Conservation (phyloP, 192 early-diverging fungal species). For the Dispira simplex region DNA sequence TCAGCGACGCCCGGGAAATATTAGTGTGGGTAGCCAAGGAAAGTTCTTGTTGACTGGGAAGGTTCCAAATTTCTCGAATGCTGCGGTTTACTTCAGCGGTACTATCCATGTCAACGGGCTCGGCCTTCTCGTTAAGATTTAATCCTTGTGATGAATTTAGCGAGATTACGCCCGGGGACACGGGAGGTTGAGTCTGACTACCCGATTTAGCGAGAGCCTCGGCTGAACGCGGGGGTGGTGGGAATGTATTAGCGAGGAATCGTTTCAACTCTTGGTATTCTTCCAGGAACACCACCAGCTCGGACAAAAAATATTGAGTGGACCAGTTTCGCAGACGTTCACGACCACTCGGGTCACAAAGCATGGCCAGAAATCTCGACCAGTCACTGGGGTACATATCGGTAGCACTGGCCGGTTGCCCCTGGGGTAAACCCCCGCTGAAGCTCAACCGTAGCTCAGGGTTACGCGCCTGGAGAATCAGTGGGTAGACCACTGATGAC, state of each 20-base stretch:
- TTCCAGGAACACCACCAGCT: neutral
- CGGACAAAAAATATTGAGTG: neutral
- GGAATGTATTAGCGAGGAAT: conserved; percentile 6
- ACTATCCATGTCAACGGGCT: neutral
- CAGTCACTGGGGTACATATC: neutral
- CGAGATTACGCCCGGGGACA: neutral
- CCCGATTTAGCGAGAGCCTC: no score
- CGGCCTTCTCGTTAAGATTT: neutral
- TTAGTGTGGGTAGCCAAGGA: neutral
- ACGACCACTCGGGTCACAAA: neutral
- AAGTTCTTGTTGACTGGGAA: neutral
- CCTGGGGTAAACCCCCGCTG: neutral
- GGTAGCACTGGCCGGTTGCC: neutral
- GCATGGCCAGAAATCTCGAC: conserved; percentile 1
- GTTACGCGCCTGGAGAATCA: neutral
- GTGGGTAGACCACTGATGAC: neutral
- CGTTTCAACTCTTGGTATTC: conserved; percentile 4
- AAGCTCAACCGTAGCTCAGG: neutral
- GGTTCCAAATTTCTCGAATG: conserved; percentile 2
- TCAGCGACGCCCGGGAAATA: neutral
- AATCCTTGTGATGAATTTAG: neutral
- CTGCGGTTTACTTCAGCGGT: neutral
- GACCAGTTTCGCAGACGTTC: neutral
- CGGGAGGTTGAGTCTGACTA: no score
- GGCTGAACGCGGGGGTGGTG: neutral